A percentile compares a stretch with the other conserved stretches of the same genome.
phyloP scores from a whole-genome alignment of 176 grass and related monocot species.

The Tillandsia fasciculata region DNA sequence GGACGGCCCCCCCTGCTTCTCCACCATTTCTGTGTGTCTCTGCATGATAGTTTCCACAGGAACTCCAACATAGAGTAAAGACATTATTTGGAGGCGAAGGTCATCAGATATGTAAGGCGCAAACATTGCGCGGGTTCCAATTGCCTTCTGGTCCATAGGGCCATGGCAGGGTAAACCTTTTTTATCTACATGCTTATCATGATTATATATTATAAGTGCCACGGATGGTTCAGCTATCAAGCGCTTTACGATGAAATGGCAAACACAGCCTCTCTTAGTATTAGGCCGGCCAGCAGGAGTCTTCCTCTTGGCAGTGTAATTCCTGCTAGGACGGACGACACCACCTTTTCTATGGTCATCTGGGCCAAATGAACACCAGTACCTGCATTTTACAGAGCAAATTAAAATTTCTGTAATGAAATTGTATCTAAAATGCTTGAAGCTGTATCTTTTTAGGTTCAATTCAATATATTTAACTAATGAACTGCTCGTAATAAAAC shows the following conservation, averaged over 20 bases:
- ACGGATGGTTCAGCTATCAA: constrained; percentile 84
- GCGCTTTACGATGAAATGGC: constrained; percentile 97
- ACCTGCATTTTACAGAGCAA: constrained; percentile 34
- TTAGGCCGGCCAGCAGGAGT: constrained; percentile 86
- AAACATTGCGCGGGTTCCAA: constrained; percentile 86
- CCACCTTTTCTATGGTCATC: constrained; percentile 88
- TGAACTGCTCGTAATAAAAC: too few relatives aligned
- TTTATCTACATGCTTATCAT: constrained; percentile 92
- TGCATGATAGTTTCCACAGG: constrained; percentile 96
- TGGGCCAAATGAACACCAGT: constrained; percentile 98
- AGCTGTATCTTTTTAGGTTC: too few relatives aligned
- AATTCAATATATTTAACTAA: too few relatives aligned
- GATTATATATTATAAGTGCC: constrained; percentile 96
- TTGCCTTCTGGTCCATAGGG: constrained; percentile 71
- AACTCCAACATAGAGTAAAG: constrained; percentile 82
- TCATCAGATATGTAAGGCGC: constrained; percentile 93
- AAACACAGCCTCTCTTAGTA: constrained; percentile 95
- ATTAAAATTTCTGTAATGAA: neutral
- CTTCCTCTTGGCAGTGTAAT: constrained; percentile 57
- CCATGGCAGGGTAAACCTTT: constrained; percentile 87
- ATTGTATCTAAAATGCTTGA: neutral
- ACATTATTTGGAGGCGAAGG: constrained; percentile 74
- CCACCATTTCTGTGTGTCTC: constrained; percentile 65
- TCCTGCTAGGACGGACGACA: constrained; percentile 59
- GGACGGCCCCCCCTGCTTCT: constrained; percentile 81